phyloP scores from a whole-genome alignment of 768 basidiomycete genomes.

The Glaciozyma martinii region DNA sequence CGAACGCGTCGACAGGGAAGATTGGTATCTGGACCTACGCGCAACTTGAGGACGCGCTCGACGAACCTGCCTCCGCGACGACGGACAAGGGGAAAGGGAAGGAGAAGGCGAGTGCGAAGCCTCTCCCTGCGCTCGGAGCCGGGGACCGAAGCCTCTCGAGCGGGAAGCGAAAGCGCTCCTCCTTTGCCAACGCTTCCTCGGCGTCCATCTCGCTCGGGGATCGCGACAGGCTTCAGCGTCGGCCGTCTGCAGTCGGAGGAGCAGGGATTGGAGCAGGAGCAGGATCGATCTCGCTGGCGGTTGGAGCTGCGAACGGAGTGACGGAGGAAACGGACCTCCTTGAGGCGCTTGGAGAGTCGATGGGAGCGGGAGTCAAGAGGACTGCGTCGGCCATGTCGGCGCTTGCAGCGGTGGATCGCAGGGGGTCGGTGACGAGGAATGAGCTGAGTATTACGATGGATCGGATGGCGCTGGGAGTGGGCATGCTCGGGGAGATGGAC shows the following conservation, averaged over 20 bases:
- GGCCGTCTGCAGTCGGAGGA: background rate
- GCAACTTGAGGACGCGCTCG: background rate
- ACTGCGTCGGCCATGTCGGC: background rate
- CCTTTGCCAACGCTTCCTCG: background rate
- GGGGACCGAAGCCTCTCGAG: background rate
- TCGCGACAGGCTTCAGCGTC: background rate
- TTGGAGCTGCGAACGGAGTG: background rate
- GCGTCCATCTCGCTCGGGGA: background rate
- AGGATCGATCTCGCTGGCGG: background rate
- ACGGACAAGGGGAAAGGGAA: background rate
- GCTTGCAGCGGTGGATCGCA: background rate
- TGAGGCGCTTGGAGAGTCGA: background rate
- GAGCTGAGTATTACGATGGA: constrained; percentile 54
- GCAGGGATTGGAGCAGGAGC: background rate
- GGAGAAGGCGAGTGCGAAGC: background rate
- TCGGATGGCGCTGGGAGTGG: constrained; percentile 52
- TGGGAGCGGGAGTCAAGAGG: background rate
- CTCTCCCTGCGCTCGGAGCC: background rate
- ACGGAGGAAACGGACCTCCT: constrained; percentile 4
- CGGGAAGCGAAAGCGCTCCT: constrained; percentile 5
- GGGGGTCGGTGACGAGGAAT: constrained; percentile 24
- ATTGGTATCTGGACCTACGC: constrained; percentile 21
- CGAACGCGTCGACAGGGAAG: constrained; percentile 1
- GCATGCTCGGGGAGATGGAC: constrained; percentile 9
- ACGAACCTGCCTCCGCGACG: background rate